Evolutionary conservation across 345 rosid species (phyloP).

Genomic region (Syzygium aqueum): DNA sequence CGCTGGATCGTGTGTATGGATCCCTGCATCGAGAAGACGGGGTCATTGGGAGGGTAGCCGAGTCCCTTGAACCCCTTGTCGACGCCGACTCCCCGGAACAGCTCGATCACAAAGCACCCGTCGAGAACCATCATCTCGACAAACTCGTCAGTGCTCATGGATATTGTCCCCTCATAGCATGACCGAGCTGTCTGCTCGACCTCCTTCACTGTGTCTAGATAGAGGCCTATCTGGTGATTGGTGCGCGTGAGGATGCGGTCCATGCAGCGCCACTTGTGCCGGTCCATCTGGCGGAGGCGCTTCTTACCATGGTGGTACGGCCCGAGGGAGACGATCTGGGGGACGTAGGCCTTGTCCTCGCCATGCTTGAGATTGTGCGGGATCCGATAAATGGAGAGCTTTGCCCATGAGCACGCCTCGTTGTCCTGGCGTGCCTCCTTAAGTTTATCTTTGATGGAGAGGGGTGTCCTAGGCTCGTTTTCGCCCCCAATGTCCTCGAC

Average conservation of each 20-base stretch:
- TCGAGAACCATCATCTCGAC: constrained; percentile 79
- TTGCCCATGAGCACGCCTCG: neutral
- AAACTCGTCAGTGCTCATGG: constrained; percentile 55
- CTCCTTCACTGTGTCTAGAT: constrained; percentile 48
- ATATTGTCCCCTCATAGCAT: constrained; percentile 52
- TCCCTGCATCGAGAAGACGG: constrained; percentile 65
- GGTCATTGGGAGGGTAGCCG: constrained; percentile 70
- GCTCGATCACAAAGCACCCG: constrained; percentile 71
- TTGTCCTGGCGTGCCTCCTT: constrained; percentile 57
- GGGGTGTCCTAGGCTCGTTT: constrained; percentile 15
- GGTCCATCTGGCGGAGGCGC: constrained; percentile 57
- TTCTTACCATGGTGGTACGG: constrained; percentile 70
- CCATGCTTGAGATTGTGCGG: constrained; percentile 46
- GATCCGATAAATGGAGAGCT: neutral
- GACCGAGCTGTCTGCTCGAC: constrained; percentile 54
- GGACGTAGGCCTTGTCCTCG: constrained; percentile 57
- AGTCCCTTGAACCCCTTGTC: constrained; percentile 47
- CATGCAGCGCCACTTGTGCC: constrained; percentile 73
- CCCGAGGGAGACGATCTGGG: constrained; percentile 65
- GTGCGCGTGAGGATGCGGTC: constrained; percentile 46
- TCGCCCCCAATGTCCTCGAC: constrained; percentile 14
- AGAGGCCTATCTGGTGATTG: constrained; percentile 33
- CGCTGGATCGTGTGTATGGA: constrained; percentile 81
- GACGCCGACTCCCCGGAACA: constrained; percentile 58
- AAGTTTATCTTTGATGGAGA: constrained; percentile 52